Percentiles rank a stretch among this genome's conserved stretches.
Conservation (phyloP, 129 eudicot species). For the Artemisia tridentata region DNA sequence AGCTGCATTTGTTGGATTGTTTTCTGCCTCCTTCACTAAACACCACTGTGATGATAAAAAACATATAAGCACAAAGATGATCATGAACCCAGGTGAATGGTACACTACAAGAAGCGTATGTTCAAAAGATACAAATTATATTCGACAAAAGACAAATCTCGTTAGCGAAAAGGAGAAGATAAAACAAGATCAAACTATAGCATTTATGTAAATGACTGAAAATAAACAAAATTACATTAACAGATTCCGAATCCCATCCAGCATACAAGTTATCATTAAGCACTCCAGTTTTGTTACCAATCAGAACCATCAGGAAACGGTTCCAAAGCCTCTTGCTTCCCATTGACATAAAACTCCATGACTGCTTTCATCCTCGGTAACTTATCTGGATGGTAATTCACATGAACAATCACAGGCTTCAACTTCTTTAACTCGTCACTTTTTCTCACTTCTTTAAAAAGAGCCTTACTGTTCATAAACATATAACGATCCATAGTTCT, state of each 20-base stretch:
- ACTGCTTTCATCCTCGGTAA: conserved; percentile 71
- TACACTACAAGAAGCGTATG: neutral
- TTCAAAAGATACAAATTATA: neutral
- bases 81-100: no score
- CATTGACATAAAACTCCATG: conserved; percentile 61
- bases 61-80: no score
- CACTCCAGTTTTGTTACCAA: conserved; percentile 13
- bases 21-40: no score
- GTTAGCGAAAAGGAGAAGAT: neutral
- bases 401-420: conserved; percentile 71
- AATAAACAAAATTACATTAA: conserved; percentile 4
- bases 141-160: neutral
- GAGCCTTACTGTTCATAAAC: conserved; percentile 76
- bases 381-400: conserved; percentile 78
- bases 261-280: conserved; percentile 1
- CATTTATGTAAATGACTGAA: neutral
- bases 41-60: no score
- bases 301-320: conserved; percentile 70
- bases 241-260: no score
- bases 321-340: conserved; percentile 67
- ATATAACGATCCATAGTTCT: conserved; percentile 70
- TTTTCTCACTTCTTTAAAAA: conserved; percentile 67
- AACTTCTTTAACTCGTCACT: conserved; percentile 55
- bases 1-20: no score
- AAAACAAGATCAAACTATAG: neutral